Percentiles rank a stretch among this genome's conserved stretches.
These are phyloP conservation scores for Venturia asperata DNA, from an alignment of 2,329 filamentous ascomycete genomes.

Conservation along the genomic window DNA sequence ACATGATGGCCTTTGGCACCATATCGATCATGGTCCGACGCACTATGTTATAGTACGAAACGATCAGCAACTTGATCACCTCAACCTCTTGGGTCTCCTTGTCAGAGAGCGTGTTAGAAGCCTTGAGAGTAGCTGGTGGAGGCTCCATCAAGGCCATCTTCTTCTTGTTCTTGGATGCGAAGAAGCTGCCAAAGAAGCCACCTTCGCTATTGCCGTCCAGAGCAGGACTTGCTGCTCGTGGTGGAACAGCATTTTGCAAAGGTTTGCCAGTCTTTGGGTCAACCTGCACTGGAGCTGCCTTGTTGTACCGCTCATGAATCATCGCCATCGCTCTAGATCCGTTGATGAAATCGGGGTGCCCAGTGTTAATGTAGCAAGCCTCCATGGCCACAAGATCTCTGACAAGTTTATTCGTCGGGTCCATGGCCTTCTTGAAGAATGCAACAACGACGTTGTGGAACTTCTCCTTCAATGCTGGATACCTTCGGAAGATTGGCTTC, in stretches of 20 bases:
- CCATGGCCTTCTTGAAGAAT: slow-evolving; percentile 98
- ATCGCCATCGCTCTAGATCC: slow-evolving; percentile 96
- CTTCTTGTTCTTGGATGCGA: slow-evolving; percentile 99
- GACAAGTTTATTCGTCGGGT: slow-evolving; percentile 95
- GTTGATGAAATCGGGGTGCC: slow-evolving; percentile 95
- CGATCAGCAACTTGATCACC: slow-evolving; percentile 96
- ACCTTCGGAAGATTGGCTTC: slow-evolving; percentile 86
- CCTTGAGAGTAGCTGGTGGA: slow-evolving; percentile 86
- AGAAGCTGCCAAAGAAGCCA: slow-evolving; percentile 98
- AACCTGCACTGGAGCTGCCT: slow-evolving; percentile 77
- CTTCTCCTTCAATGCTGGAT: slow-evolving; percentile 93
- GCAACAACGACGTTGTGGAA: slow-evolving; percentile 84
- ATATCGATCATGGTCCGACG: slow-evolving; percentile 99
- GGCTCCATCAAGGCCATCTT: slow-evolving; percentile 99
- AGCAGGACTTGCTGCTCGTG: slow-evolving; percentile 68
- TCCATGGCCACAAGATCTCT: slow-evolving; percentile 92
- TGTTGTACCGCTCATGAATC: slow-evolving; percentile 82
- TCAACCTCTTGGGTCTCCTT: slow-evolving; percentile 94
- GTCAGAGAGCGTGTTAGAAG: slow-evolving; percentile 86
- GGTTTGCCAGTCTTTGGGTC: slow-evolving; percentile 99
- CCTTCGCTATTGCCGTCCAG: slow-evolving; percentile 55
- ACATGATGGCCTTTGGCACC: slow-evolving; percentile 99
- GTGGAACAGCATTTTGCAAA: slow-evolving; percentile 59
- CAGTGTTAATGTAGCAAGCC: slow-evolving; percentile 95
- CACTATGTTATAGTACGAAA: slow-evolving; percentile 96